Evolutionary conservation across 805 yeast species (phyloP).

Genomic region (Debaryomyces tyrocola): DNA sequence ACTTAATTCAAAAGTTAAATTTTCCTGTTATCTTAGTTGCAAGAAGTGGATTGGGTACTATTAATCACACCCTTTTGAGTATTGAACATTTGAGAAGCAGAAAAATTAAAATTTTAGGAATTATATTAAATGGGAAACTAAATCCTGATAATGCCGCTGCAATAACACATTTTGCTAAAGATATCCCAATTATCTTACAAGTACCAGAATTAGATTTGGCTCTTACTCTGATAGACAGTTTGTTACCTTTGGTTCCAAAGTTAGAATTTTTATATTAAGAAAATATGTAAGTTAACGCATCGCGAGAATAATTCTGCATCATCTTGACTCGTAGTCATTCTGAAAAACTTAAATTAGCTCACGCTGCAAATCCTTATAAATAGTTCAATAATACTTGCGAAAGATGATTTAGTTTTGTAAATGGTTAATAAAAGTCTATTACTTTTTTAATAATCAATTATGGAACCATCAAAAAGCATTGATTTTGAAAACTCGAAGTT

Average conservation of each 20-base stretch:
- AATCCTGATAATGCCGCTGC: constrained; percentile 18
- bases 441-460: too few species aligned
- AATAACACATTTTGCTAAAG: constrained; percentile 12
- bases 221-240: background rate
- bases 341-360: too few species aligned
- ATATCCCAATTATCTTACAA: constrained; percentile 17
- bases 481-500: too few species aligned
- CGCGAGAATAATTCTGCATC: too few species aligned
- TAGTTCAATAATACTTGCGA: too few species aligned
- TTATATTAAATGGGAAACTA: constrained; percentile 21
- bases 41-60: constrained; percentile 25
- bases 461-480: too few species aligned
- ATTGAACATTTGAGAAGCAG: constrained; percentile 17
- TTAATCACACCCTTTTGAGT: constrained; percentile 27
- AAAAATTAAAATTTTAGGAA: constrained; percentile 18
- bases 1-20: constrained; percentile 17
- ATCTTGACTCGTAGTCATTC: too few species aligned
- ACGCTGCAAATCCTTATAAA: too few species aligned
- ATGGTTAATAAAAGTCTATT: too few species aligned
- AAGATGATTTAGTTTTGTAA: too few species aligned
- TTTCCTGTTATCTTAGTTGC: constrained; percentile 24
- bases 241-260: constrained; percentile 2
- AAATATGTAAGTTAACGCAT: too few species aligned
- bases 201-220: constrained; percentile 1
- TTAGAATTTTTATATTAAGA: background rate